Conservation (phyloP, 1,139 yeast species). For the Candida sp. region DNA sequence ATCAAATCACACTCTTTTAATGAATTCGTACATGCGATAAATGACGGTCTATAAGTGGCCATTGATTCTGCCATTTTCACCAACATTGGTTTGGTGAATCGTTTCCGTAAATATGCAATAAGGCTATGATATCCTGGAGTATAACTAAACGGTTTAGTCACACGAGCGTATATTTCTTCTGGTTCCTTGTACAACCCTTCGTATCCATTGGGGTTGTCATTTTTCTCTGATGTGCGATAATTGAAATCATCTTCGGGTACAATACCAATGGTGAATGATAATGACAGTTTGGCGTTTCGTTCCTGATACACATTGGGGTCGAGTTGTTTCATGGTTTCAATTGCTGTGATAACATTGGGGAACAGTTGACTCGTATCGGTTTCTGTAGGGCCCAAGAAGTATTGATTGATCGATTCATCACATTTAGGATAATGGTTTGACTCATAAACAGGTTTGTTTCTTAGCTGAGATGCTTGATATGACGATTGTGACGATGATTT, state of each 20-base stretch:
- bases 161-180: slow-evolving; percentile 75
- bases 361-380: slow-evolving; percentile 33
- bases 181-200: slow-evolving; percentile 53
- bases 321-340: slow-evolving; percentile 37
- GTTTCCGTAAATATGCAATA: slow-evolving; percentile 64
- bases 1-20: slow-evolving; percentile 87
- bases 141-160: slow-evolving; percentile 75
- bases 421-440: slow-evolving; percentile 20
- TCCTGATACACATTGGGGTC: slow-evolving; percentile 42
- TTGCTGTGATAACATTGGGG: slow-evolving; percentile 54
- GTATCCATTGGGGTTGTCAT: slow-evolving; percentile 5
- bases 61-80: slow-evolving; percentile 84
- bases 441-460: slow-evolving; percentile 6
- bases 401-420: slow-evolving; percentile 56
- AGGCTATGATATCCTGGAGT: slow-evolving; percentile 89
- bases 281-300: slow-evolving; percentile 38
- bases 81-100: slow-evolving; percentile 70
- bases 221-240: slow-evolving; percentile 17
- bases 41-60: slow-evolving; percentile 88
- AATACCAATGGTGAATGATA: slow-evolving; percentile 56
- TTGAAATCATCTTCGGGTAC: slow-evolving; percentile 35
- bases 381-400: slow-evolving; percentile 49
- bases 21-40: slow-evolving; percentile 88
- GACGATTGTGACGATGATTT: not conserved
- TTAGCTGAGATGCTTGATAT: slow-evolving; percentile 1